A percentile compares a stretch with the other conserved stretches of the same genome.
Conservation (phyloP, 2,329 filamentous ascomycete genomes). For the Ophiosphaerella narmari region DNA sequence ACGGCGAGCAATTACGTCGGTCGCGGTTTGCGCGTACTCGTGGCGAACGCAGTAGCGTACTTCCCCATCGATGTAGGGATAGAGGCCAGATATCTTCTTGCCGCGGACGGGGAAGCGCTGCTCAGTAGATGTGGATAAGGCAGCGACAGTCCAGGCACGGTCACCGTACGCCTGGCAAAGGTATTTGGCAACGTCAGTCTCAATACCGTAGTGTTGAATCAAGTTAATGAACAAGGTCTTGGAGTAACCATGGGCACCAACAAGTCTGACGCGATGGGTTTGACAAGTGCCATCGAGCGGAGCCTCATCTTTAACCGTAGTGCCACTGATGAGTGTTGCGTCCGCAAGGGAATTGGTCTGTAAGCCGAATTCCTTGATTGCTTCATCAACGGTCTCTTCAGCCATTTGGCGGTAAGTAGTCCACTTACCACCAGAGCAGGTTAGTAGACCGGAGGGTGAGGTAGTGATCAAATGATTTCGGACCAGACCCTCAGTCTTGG, state of each 20-base stretch:
- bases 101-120: constrained; percentile 82
- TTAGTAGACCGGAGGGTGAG: constrained; percentile 78
- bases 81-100: constrained; percentile 76
- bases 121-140: constrained; percentile 76
- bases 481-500: constrained; percentile 84
- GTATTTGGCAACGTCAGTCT: constrained; percentile 90
- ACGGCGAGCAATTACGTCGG: constrained; percentile 83
- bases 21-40: constrained; percentile 89
- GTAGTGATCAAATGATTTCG: constrained; percentile 83
- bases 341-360: constrained; percentile 61
- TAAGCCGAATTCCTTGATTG: constrained; percentile 71
- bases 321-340: constrained; percentile 70
- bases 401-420: constrained; percentile 94
- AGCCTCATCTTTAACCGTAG: constrained; percentile 73
- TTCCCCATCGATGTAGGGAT: constrained; percentile 92
- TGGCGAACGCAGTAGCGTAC: constrained; percentile 84
- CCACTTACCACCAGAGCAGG: constrained; percentile 89
- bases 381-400: constrained; percentile 84
- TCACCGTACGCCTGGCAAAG: constrained; percentile 88
- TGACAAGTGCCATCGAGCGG: constrained; percentile 76
- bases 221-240: constrained; percentile 94
- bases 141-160: constrained; percentile 86
- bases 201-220: constrained; percentile 89
- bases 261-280: constrained; percentile 78
- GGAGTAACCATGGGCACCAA: constrained; percentile 85